A percentile compares a stretch with the other conserved stretches of the same genome.
These are phyloP conservation scores for Colletotrichum horii DNA, from an alignment of 2,329 filamentous ascomycete species.

Conservation along the genomic window DNA sequence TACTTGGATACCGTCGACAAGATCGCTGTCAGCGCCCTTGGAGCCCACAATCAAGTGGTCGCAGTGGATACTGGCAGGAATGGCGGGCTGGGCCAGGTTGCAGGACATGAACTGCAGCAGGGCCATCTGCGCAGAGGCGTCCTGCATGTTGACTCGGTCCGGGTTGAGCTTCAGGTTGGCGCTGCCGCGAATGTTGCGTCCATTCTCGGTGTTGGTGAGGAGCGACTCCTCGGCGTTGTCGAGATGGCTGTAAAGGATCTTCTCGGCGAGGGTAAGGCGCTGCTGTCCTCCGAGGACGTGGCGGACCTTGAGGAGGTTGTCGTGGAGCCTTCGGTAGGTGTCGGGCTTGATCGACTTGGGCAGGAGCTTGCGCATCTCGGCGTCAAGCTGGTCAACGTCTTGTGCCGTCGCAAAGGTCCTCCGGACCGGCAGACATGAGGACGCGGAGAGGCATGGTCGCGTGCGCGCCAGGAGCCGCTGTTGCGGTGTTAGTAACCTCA, in stretches of 20 bases:
- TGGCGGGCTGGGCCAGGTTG: constrained; percentile 84
- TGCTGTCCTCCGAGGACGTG: constrained; percentile 68
- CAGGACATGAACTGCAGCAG: constrained; percentile 99
- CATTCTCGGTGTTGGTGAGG: constrained; percentile 81
- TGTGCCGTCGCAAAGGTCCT: constrained; percentile 23
- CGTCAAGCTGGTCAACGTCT: constrained; percentile 31
- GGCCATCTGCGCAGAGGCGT: constrained; percentile 98
- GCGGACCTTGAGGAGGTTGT: constrained; percentile 76
- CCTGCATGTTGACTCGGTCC: constrained; percentile 98
- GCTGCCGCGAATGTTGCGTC: constrained; percentile 80
- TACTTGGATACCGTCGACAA: constrained; percentile 82
- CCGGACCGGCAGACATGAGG: constrained; percentile 19
- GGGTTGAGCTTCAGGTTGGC: constrained; percentile 97
- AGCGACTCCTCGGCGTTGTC: constrained; percentile 89
- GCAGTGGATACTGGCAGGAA: constrained; percentile 97
- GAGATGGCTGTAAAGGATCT: constrained; percentile 97
- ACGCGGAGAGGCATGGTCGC: constrained; percentile 14
- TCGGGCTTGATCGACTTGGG: constrained; percentile 56
- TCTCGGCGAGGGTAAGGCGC: constrained; percentile 88
- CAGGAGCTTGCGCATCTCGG: constrained; percentile 30
- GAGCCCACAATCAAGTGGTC: constrained; percentile 98
- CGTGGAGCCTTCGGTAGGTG: constrained; percentile 82
- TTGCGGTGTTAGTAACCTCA: constrained; percentile 11
- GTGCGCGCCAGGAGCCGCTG: constrained; percentile 39
- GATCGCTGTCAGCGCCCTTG: constrained; percentile 84